Conservation (phyloP, 1,284 basidiomycete genomes). For the Neolentinus lepideus region DNA sequence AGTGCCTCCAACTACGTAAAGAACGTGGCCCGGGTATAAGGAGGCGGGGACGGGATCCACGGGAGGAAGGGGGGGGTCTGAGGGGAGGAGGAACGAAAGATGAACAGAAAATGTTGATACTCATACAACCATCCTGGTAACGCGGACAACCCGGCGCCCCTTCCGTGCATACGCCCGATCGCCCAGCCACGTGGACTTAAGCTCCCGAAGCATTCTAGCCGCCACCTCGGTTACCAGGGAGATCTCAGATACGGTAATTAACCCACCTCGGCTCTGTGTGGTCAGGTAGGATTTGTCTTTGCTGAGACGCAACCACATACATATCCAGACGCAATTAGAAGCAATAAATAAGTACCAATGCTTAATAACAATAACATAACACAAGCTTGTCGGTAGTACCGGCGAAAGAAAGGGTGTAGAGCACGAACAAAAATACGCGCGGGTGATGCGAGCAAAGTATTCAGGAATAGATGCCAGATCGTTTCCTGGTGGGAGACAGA, state of each 20-base stretch:
- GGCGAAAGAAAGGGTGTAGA: not conserved
- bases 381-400: not conserved
- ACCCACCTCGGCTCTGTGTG: no score
- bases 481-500: not conserved
- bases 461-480: slow-evolving; percentile 1
- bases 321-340: not conserved
- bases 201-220: not conserved
- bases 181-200: not conserved
- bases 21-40: not conserved
- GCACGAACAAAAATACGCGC: not conserved
- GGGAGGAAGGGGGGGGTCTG: not conserved
- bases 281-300: no score
- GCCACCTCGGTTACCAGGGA: not conserved
- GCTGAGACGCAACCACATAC: no score
- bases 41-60: not conserved
- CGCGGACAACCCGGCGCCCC: not conserved
- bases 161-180: not conserved
- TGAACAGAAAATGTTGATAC: not conserved
- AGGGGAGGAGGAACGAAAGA: not conserved
- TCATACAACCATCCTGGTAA: not conserved
- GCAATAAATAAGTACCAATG: not conserved
- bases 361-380: not conserved
- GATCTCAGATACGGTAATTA: not conserved
- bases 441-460: not conserved
- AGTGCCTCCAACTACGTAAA: not conserved